A percentile compares a stretch with the other conserved stretches of the same genome.
Evolutionary conservation across 257 asterid species (phyloP).

Genomic region (Fraxinus cuspidata): DNA sequence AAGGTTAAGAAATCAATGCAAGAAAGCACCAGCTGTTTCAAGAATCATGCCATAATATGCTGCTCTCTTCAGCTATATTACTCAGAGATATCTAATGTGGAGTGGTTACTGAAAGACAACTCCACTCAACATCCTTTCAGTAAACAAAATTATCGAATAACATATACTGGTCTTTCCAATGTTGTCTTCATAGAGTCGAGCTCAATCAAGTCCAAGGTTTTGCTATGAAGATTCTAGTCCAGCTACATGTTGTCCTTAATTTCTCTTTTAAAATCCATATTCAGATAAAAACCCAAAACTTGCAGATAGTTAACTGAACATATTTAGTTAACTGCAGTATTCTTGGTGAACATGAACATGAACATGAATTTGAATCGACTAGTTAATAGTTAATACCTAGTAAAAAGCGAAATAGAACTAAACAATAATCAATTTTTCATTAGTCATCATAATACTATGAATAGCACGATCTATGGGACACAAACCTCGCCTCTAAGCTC

Average conservation of each 20-base stretch:
- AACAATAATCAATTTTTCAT: background rate
- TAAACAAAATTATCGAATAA: background rate
- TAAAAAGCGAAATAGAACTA: background rate
- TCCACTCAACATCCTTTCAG: background rate
- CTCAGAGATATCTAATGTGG: background rate
- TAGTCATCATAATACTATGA: background rate
- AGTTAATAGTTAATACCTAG: background rate
- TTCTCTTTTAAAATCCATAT: background rate
- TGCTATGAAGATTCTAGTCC: background rate
- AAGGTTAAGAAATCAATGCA: background rate
- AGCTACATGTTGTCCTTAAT: background rate
- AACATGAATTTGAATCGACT: background rate
- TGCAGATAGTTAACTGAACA: background rate
- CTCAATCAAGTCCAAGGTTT: background rate
- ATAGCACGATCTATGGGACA: background rate
- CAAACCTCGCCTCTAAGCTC: constrained; percentile 89
- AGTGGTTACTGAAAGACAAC: background rate
- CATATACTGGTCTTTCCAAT: background rate
- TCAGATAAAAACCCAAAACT: background rate
- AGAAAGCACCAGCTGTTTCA: background rate
- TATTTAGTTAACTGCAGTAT: background rate
- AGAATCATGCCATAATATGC: background rate
- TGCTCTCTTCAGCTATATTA: background rate
- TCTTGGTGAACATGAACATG: background rate
- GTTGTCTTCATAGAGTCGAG: background rate